Evolutionary conservation across 1,284 basidiomycete genomes (phyloP).

Genomic region (Athelia sp.): DNA sequence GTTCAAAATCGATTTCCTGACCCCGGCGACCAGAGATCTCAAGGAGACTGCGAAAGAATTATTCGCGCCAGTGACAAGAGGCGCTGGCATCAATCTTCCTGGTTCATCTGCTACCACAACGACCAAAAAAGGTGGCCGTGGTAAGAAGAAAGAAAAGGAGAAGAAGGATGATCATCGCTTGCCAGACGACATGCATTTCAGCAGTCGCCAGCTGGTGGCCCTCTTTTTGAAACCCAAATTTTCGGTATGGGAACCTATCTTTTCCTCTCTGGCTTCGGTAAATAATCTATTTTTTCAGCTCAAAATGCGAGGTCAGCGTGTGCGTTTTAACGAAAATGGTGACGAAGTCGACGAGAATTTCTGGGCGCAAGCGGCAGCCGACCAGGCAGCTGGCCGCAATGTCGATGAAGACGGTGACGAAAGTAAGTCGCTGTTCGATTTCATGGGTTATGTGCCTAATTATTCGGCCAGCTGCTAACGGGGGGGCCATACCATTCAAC

Average conservation of each 20-base stretch:
- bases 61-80: constrained; percentile 72
- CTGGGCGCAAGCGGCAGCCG: constrained; percentile 90
- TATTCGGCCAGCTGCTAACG: constrained; percentile 33
- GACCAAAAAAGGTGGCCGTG: constrained; percentile 35
- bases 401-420: constrained; percentile 58
- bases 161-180: constrained; percentile 78
- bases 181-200: constrained; percentile 98
- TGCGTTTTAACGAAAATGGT: constrained; percentile 48
- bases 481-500: constrained; percentile 74
- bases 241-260: constrained; percentile 48
- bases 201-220: constrained; percentile 82
- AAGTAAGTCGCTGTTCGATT: constrained; percentile 34
- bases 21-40: constrained; percentile 54
- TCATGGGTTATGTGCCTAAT: background rate
- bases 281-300: constrained; percentile 41
- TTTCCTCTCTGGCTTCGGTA: constrained; percentile 2
- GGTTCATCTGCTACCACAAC: constrained; percentile 43
- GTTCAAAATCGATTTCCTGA: constrained; percentile 85
- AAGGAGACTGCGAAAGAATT: constrained; percentile 77
- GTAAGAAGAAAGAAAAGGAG: constrained; percentile 46
- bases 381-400: constrained; percentile 59
- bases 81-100: constrained; percentile 64
- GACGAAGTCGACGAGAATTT: constrained; percentile 91
- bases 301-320: constrained; percentile 72
- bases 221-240: constrained; percentile 97